Base-by-base conservation (phyloP, 495 filamentous ascomycete genomes). In the Daldinia caldariorum region DNA sequence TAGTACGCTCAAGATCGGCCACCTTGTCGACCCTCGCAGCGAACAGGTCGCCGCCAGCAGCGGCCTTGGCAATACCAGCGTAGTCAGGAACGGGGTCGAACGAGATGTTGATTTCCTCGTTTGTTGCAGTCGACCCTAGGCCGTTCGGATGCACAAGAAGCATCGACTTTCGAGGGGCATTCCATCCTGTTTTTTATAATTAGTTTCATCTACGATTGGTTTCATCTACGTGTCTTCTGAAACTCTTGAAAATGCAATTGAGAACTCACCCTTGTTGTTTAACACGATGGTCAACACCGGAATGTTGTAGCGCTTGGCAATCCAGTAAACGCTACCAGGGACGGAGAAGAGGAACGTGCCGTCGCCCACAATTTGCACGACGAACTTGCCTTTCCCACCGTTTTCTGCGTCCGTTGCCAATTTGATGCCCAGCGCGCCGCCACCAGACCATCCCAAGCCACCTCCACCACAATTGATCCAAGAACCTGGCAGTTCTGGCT, bases 401-500 rank as follows among this genome's bases (percentile, higher is more conserved):
- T 87, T 86, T 47, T 90, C 82, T 26, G 77, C 78, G 58, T 93
- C 90, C 0, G 88, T 86, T 5, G 93, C 94, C 26, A 98, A 85
- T 77, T 97, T 97, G 76, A 97, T 92, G 14, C 94, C 94, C 3
- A 97, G 79, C 2, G 92, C 88, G 61, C 87, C 94, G 49, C 94
- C 94, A 20, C 94, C 94, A n/a, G 91, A 94, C 94, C 94, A 98
- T 18, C 94, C 94, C 0, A 97, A 84, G 3, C 94, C 94, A 38
- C 94, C 94, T 35, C 94, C 94, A 13, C 94, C 94, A 77, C 94
- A 98, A 81, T 97, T 97, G 74, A 97, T 89, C 90, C 92, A 95
- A 7, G 88, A 89, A 5, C 94, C 92, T 0, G 94, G 94, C 1
- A 88, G 67, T 13, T 87, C 91, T 10, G 90, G 89, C 74, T 88